phyloP scores from a whole-genome alignment of 148 eudicot species.

The Selenicereus undatus region DNA sequence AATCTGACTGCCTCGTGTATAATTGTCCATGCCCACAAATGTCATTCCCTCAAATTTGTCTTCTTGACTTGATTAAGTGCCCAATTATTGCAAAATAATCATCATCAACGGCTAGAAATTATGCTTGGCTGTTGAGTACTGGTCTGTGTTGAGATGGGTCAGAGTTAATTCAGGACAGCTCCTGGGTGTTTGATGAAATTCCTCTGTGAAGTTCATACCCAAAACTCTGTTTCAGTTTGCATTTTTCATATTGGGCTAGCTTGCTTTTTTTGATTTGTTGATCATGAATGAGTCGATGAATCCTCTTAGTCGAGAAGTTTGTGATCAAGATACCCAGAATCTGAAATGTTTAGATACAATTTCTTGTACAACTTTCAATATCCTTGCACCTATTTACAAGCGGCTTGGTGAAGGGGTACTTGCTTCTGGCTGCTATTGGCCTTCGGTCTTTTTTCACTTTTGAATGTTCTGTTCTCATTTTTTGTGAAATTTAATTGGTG shows the following conservation, averaged over 20 bases:
- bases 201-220: not conserved
- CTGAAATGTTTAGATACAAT: conserved; percentile 14
- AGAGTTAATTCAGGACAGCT: not conserved
- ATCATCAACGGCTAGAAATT: not conserved
- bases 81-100: not conserved
- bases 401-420: conserved; percentile 40
- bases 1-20: not conserved
- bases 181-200: conserved; percentile 10
- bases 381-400: conserved; percentile 55
- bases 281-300: conserved; percentile 3
- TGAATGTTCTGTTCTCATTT: not conserved
- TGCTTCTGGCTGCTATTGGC: not conserved
- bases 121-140: not conserved
- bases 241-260: not conserved
- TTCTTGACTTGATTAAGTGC: not conserved
- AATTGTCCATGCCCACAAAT: conserved; percentile 6
- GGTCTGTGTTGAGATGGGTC: not conserved
- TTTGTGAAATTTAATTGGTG: conserved; percentile 1
- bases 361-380: conserved; percentile 50
- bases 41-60: not conserved
- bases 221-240: not conserved
- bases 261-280: too few relatives aligned
- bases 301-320: conserved; percentile 1
- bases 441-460: not conserved
- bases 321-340: not conserved